Conservation (phyloP, 192 early-diverging fungal genomes). For the Coemansia erecta region DNA sequence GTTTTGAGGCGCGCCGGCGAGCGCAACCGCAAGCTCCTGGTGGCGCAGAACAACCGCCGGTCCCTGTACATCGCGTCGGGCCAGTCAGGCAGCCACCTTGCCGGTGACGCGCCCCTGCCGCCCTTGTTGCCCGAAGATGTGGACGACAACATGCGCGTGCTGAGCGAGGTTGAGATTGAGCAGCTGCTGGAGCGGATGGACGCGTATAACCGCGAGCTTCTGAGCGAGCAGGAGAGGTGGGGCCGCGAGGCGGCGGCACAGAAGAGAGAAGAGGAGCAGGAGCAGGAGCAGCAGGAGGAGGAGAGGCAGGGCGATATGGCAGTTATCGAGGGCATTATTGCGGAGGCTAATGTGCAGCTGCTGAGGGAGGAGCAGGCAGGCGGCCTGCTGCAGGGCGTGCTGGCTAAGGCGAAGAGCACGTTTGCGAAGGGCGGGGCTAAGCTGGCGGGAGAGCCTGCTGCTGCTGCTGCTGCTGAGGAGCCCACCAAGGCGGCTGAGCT, state of each 20-base stretch:
- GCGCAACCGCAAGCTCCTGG: conserved; percentile 37
- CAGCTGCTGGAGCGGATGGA: conserved; percentile 40
- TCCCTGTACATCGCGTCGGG: conserved; percentile 33
- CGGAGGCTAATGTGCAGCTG: conserved; percentile 38
- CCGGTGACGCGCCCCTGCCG: no score
- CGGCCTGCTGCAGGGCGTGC: conserved; percentile 34
- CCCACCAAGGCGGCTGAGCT: no score
- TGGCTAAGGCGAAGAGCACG: conserved; percentile 34
- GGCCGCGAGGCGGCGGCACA: not conserved
- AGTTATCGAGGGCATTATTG: conserved; percentile 37
- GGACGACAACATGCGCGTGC: conserved; percentile 50
- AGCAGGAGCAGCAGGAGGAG: not conserved
- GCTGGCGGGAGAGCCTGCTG: not conserved
- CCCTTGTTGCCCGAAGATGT: conserved; percentile 15
- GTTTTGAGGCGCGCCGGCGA: conserved; percentile 33
- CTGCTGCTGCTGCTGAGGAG: not conserved
- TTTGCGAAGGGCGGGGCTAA: conserved; percentile 6
- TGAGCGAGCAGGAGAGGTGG: conserved; percentile 45
- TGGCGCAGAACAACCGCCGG: conserved; percentile 51
- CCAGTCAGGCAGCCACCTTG: no score
- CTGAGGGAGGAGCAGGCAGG: conserved; percentile 30
- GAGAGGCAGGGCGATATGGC: conserved; percentile 13
- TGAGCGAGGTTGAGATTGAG: conserved; percentile 42
- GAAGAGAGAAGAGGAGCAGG: no score
- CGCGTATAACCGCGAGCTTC: conserved; percentile 50